Base-by-base conservation (phyloP, 345 rosid genomes). In the Chamaenerion angustifolium region DNA sequence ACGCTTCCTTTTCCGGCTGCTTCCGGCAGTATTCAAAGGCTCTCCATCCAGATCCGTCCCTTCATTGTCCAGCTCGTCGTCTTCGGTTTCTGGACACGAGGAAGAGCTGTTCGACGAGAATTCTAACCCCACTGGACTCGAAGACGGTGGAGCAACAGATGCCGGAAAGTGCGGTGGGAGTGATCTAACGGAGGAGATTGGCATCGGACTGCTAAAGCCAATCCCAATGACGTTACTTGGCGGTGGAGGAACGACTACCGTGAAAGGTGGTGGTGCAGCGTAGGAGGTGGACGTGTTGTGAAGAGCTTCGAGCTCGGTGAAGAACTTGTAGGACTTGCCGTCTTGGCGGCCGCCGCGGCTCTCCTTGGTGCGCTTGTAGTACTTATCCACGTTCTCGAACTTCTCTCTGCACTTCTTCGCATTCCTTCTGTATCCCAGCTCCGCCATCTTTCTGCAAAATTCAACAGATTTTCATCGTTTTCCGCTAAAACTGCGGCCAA, bases 301-400 rank as follows among this genome's bases (percentile, higher is more conserved):
- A 53, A 88, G 71, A 54, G 97, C 97, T 63, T 84, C 97, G 12
- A 88, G 86, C 70, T 88, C 68, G 61, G 58, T 68, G 69, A 82
- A 88, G 71, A 84, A 88, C 68, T 81, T 82, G 71, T 84, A 88
- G 62, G 67, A 70, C 67, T 84, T 88, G 52, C 92, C 88, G 19
- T 88, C 95, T 59, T 84, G 92, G 27, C 94, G 85, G 21, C 95
- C 88, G 8, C 74, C 79, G 9, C 97, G 74, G 7, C 81, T 81
- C 62, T 88, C 97, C 61, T 84, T 88, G 8, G 97, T 84, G 54
- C 97, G 66, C 65, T 88, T 88, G 76, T 88, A 76, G 66, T 88
- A 88, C 62, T 88, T 88, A 62, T 84, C 83, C 45, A 88, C 95
- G 76, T 88, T 88, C 75, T 88, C 95, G 64, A 88, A 88, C 66